phyloP scores from a whole-genome alignment of 176 grass and related monocot species.

The Phragmites australis region DNA sequence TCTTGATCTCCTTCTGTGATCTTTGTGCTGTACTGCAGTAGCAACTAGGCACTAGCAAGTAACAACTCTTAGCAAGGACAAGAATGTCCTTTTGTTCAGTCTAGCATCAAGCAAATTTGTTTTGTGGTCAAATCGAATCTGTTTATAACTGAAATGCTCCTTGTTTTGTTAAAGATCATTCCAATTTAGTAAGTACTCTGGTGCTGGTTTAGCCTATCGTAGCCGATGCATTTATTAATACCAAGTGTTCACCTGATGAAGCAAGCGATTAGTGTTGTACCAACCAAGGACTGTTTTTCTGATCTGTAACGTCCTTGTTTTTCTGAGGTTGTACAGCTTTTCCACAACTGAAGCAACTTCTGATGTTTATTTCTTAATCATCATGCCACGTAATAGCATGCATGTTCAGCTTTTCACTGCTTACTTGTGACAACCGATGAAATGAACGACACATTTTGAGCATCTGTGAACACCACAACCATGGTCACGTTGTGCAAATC shows the following conservation, averaged over 20 bases:
- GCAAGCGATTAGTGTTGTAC: conserved; percentile 2
- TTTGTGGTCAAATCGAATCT: not conserved
- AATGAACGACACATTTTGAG: not conserved
- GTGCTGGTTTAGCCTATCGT: not conserved
- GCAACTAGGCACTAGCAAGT: not conserved
- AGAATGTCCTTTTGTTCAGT: not conserved
- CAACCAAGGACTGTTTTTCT: conserved; percentile 24
- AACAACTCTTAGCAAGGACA: not conserved
- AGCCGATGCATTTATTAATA: not conserved
- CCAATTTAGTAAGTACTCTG: not conserved
- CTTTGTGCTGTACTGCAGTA: not conserved
- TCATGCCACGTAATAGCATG: conserved; percentile 17
- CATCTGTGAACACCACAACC: not conserved
- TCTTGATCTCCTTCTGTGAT: not conserved
- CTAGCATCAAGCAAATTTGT: not conserved
- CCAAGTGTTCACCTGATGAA: not conserved
- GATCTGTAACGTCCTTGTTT: conserved; percentile 22
- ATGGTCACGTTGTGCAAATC: not conserved
- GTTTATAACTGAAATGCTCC: not conserved
- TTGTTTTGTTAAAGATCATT: not conserved
- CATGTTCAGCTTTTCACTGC: conserved; percentile 26
- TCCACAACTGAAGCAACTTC: not conserved
- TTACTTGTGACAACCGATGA: conserved; percentile 4
- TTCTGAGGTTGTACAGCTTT: not conserved
- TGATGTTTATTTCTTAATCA: conserved; percentile 22